Percentiles rank a stretch among this genome's conserved stretches.
Evolutionary conservation across 345 rosid genomes (phyloP).

Genomic region (Citrus unshiu): DNA sequence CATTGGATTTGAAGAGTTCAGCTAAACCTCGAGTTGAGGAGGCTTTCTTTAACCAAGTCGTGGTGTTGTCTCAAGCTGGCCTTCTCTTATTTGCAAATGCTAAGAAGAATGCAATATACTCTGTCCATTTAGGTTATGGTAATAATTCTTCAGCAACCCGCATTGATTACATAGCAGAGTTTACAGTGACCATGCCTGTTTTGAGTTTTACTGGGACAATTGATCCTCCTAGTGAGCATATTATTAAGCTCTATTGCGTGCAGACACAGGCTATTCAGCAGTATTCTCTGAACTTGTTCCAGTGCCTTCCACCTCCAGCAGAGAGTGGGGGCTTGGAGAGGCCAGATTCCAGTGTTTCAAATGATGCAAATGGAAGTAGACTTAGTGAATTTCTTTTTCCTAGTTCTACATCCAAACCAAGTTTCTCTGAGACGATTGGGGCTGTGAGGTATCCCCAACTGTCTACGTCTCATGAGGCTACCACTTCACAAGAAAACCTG

Average conservation of each 20-base stretch:
- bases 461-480: conserved; percentile 34
- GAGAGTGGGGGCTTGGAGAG: conserved; percentile 54
- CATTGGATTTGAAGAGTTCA: conserved; percentile 70
- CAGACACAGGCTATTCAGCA: conserved; percentile 95
- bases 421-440: conserved; percentile 28
- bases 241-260: conserved; percentile 80
- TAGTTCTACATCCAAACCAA: conserved; percentile 37
- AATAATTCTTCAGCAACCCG: conserved; percentile 60
- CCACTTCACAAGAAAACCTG: conserved; percentile 25
- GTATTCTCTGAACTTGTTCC: conserved; percentile 76
- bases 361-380: conserved; percentile 36
- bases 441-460: conserved; percentile 26
- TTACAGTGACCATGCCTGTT: conserved; percentile 89
- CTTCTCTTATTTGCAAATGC: conserved; percentile 84
- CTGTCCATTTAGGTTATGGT: conserved; percentile 78
- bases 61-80: conserved; percentile 66
- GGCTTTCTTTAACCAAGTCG: conserved; percentile 83
- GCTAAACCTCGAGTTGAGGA: conserved; percentile 51
- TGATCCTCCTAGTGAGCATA: conserved; percentile 54
- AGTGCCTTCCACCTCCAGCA: conserved; percentile 68
- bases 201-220: conserved; percentile 81
- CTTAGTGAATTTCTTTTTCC: conserved; percentile 34
- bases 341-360: conserved; percentile 43
- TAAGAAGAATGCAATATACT: conserved; percentile 81
- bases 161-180: conserved; percentile 84